These are phyloP conservation scores for Chalciporus piperatus DNA, from an alignment of 768 basidiomycete genomes.

Conservation along the genomic window DNA sequence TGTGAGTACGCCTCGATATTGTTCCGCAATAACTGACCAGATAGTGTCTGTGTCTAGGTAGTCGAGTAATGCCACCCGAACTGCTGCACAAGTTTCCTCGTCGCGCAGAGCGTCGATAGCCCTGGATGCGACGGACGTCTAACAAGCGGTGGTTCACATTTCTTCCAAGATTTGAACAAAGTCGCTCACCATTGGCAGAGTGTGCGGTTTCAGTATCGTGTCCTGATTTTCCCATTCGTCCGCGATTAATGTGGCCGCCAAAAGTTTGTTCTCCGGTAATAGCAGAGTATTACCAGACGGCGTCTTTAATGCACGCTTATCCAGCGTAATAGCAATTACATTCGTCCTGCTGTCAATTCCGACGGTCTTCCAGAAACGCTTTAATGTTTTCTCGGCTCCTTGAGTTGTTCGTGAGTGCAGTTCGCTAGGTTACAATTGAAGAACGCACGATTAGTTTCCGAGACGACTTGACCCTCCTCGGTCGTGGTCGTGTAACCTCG, in stretches of 20 bases:
- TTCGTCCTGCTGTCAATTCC: slow-evolving; percentile 59
- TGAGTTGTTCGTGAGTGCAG: slow-evolving; percentile 6
- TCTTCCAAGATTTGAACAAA: background rate
- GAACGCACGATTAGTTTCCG: slow-evolving; percentile 64
- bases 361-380: slow-evolving; percentile 95
- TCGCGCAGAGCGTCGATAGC: slow-evolving; percentile 80
- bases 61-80: slow-evolving; percentile 65
- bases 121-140: slow-evolving; percentile 91
- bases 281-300: slow-evolving; percentile 76
- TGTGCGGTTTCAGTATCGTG: slow-evolving; percentile 80
- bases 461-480: slow-evolving; percentile 44
- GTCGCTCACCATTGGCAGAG: slow-evolving; percentile 77
- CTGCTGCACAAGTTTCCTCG: slow-evolving; percentile 52
- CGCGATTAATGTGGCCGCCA: slow-evolving; percentile 84
- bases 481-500: slow-evolving; percentile 15
- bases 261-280: slow-evolving; percentile 63
- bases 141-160: slow-evolving; percentile 7
- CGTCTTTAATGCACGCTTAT: slow-evolving; percentile 83
- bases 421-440: background rate
- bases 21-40: slow-evolving; percentile 48
- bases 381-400: slow-evolving; percentile 86
- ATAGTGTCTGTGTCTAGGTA: slow-evolving; percentile 96
- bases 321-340: slow-evolving; percentile 65
- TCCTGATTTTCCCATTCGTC: slow-evolving; percentile 97
- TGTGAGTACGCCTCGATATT: slow-evolving; percentile 1